Percentiles rank a stretch among this genome's conserved stretches.
These are phyloP conservation scores for Erysiphe neolycopersici DNA, from an alignment of 2,329 filamentous ascomycete species.

Conservation along the genomic window DNA sequence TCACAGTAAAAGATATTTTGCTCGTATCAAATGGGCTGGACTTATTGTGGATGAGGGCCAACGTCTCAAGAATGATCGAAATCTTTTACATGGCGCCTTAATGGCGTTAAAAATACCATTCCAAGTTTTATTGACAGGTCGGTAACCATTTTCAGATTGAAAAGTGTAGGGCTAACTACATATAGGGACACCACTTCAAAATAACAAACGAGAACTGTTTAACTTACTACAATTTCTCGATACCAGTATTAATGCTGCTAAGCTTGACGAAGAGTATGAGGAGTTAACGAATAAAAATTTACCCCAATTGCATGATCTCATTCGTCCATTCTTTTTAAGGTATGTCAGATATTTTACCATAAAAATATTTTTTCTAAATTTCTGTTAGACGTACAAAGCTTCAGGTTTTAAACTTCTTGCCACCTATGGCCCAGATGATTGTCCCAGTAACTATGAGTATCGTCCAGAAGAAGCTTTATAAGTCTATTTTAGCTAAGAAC, in stretches of 20 bases:
- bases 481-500: conserved; percentile 77
- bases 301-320: conserved; percentile 52
- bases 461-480: conserved; percentile 81
- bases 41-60: conserved; percentile 90
- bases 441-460: conserved; percentile 86
- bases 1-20: conserved; percentile 37
- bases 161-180: conserved; percentile 17
- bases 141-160: conserved; percentile 43
- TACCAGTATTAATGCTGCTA: conserved; percentile 34
- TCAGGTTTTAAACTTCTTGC: conserved; percentile 72
- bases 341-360: conserved; percentile 1
- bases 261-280: conserved; percentile 47
- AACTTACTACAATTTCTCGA: conserved; percentile 93
- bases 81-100: conserved; percentile 51
- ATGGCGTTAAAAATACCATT: conserved; percentile 52
- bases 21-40: conserved; percentile 53
- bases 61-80: conserved; percentile 78
- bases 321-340: conserved; percentile 41
- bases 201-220: conserved; percentile 84
- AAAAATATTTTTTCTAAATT: background rate
- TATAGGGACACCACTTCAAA: conserved; percentile 57
- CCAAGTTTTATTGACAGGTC: conserved; percentile 54
- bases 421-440: conserved; percentile 84
- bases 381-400: conserved; percentile 48
- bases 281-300: conserved; percentile 68